phyloP scores from a whole-genome alignment of 352 stramenopile species.

The Phytopythium boreale region DNA sequence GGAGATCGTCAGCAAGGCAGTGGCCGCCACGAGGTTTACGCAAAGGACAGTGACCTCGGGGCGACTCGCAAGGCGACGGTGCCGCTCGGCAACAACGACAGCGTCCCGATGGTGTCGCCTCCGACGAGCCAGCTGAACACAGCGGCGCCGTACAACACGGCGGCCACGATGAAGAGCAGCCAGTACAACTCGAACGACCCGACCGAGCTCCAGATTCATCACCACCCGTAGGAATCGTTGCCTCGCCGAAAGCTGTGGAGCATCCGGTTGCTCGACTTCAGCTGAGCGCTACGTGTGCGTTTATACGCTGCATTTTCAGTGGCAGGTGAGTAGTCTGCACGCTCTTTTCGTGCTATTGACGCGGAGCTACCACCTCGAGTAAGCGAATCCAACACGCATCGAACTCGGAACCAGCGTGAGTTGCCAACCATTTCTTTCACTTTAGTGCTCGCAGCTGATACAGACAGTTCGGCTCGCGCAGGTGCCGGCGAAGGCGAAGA shows the following conservation, averaged over 20 bases:
- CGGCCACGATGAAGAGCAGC: conserved; percentile 1
- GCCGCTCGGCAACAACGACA: neutral
- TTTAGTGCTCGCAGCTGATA: conserved; percentile 21
- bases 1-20: neutral
- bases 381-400: no score
- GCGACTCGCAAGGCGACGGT: neutral
- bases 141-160: neutral
- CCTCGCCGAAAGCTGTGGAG: no score
- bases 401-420: neutral
- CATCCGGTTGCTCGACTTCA: neutral
- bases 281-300: neutral
- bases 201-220: neutral
- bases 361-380: no score
- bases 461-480: conserved; percentile 24
- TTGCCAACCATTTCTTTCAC: neutral
- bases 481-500: conserved; percentile 24
- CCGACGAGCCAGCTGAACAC: neutral
- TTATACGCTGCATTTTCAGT: neutral
- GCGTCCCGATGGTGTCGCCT: conserved; percentile 2
- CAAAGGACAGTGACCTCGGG: conserved; percentile 2
- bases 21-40: neutral
- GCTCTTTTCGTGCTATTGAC: no score
- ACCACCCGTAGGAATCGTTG: neutral
- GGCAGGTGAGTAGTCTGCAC: neutral
- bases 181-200: conserved; percentile 6